Conservation (phyloP, 441 rosid species). For the Jatropha podagrica region DNA sequence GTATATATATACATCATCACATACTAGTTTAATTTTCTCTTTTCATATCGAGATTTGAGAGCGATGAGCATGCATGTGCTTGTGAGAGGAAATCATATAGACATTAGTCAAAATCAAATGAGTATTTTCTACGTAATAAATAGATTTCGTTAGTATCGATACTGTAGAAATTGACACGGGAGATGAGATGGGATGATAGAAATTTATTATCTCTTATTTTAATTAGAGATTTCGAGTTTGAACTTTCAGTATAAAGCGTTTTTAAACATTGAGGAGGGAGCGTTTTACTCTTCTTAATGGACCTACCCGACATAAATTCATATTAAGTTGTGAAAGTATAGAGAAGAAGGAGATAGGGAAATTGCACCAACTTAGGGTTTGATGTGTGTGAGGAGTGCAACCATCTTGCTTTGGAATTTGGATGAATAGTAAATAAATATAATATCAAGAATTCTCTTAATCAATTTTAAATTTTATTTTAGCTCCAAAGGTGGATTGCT, state of each 20-base stretch:
- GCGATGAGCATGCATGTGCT: slow-evolving; percentile 6
- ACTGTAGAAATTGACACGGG: no score
- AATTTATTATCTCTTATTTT: no score
- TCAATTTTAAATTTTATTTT: background rate
- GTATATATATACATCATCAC: no score
- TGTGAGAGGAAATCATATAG: background rate
- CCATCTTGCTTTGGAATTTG: background rate
- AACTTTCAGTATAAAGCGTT: no score
- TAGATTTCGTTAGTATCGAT: no score
- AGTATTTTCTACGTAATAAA: no score
- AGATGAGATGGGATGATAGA: no score
- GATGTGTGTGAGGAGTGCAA: background rate
- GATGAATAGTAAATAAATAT: background rate
- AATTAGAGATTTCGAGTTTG: no score
- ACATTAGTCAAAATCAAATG: slow-evolving; percentile 2
- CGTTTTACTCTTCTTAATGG: no score
- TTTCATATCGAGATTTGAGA: slow-evolving; percentile 16
- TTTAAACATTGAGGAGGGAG: no score
- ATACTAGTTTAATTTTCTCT: background rate
- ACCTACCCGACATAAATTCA: no score
- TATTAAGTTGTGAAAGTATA: no score
- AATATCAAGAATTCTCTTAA: background rate
- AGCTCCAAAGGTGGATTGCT: background rate
- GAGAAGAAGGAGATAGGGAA: background rate
- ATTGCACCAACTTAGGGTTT: background rate